Evolutionary conservation across 169 alveolate species (phyloP).

Genomic region (Cryptosporidium xiaoi): DNA sequence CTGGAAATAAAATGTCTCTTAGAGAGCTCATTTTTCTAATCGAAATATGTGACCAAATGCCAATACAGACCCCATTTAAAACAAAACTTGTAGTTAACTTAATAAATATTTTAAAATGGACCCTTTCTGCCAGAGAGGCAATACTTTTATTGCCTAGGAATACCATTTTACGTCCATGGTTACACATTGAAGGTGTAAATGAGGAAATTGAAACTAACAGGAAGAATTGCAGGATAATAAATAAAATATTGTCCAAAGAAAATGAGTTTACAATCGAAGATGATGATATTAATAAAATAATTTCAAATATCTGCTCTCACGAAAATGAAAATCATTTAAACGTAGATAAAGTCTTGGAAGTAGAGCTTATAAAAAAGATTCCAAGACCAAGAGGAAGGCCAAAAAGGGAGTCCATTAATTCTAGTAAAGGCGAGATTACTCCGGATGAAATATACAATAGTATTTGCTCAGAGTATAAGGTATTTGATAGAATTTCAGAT

Average conservation of each 20-base stretch:
- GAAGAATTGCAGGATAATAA: conserved; percentile 13
- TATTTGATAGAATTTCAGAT: background rate
- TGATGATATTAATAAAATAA: conserved; percentile 6
- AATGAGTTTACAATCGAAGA: background rate
- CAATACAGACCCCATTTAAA: conserved; percentile 58
- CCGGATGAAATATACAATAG: conserved; percentile 28
- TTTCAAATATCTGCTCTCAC: conserved; percentile 1
- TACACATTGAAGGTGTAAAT: conserved; percentile 39
- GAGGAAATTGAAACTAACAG: background rate
- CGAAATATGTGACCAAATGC: conserved; percentile 62
- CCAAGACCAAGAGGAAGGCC: conserved; percentile 75
- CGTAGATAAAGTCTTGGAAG: background rate
- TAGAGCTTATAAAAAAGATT: conserved; percentile 1
- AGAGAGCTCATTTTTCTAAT: conserved; percentile 30
- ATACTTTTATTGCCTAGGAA: conserved; percentile 50
- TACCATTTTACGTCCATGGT: conserved; percentile 63
- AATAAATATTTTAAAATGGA: conserved; percentile 29
- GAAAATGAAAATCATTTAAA: conserved; percentile 13
- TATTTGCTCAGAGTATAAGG: conserved; percentile 37
- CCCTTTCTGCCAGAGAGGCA: conserved; percentile 62
- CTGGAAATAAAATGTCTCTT: background rate
- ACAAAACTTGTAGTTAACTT: conserved; percentile 49
- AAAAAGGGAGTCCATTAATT: conserved; percentile 17
- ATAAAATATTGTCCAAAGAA: background rate
- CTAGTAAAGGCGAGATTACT: background rate